Evolutionary conservation across 192 early-diverging fungal species (phyloP), one percentile per base, ranked within the genome.

Genomic region (Cladochytrium replicatum): DNA sequence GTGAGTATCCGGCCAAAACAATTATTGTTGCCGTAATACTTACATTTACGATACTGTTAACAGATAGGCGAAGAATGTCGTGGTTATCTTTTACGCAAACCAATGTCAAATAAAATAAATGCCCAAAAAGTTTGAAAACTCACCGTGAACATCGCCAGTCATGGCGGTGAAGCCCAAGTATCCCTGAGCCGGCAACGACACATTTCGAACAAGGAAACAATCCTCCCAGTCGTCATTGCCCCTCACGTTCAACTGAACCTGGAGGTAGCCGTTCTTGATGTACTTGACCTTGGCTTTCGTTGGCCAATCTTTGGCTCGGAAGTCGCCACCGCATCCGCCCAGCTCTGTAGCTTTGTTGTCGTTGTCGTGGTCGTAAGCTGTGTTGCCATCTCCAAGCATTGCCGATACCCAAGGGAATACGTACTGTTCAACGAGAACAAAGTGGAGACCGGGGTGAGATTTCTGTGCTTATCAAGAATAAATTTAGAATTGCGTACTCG

Each of bases 161-260:
- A 77, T 67, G 6, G 88, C 83, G 29, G 81, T 74, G 62, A 88
- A 89, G n/a, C 88, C 87, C 39, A 91, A 70, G 59, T 84, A 90
- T 27, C 71, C 46, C 38, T 60, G 45, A 6, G 53, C 41, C 0
- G 88, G 86, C 45, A 91, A 54, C 24, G 70, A 79, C 24, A 86
- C 71, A 43, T 87, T 74, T 19, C 50, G 47, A 29, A 83, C 58
- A 13, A 72, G 80, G 52, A 91, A 88, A 56, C 88, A 91, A 48
- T 81, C 66, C 32, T 71, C 69, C 81, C 82, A 89, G 50, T 70
- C 64, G 29, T 84, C 83, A 50, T 78, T 58, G 19, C 61, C 62
- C 47, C 57, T 60, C 42, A 72, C 48, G 49, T 69, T 40, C 31
- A 75, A 29, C 48, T 68, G 66, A 2, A 79, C 50, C 29, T 47